Base-by-base conservation (phyloP, 352 stramenopile species). In the Globisporangium radiosum region DNA sequence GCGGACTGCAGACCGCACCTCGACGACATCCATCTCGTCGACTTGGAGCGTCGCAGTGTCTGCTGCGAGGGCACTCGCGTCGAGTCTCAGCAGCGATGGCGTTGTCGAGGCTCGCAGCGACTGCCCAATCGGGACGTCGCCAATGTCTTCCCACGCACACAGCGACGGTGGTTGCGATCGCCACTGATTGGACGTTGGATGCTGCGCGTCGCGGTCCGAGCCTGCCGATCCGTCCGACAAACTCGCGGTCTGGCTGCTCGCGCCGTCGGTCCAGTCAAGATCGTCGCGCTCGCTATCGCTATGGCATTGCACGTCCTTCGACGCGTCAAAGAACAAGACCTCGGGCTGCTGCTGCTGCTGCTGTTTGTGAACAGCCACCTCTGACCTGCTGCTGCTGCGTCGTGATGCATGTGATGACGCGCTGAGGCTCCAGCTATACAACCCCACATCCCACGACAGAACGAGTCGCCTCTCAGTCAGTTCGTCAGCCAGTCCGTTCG, bases 21-120 rank as follows among this genome's bases (percentile, higher is more conserved):
- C 68, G 55, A 88, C 67, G 9, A 87, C 33, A 38, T 91, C 78
- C 45, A 56, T 53, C 69, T 87, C 81, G 48, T 81, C 62, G 3
- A 87, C 66, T 63, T 86, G 74, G 2, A 88, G 43, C 4, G 63
- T 52, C 0, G 17, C 47, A 13, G 2, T 36, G 38, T 63, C 14
- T 52, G 43, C 45, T 19, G 43, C 58, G 36, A 33, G 25, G 25
- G 53, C 61, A 33, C 47, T 48, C 56, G 74, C 60, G 14, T 55
- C 40, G 52, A 47, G 43, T 14, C 19, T 50, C 56, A 67, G 50
- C 3, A 59, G 25, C 39, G 48, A 44, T n/a, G 57, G 33, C 68
- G 57, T 7, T 40, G 17, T 36, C 14, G 45, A 50, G 45, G 14
- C 7, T 13, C 9, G 45, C 14, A 10, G 44, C 25, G n/a, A 25